Base-by-base conservation (phyloP, 768 basidiomycete species). In the Mycena floridula region DNA sequence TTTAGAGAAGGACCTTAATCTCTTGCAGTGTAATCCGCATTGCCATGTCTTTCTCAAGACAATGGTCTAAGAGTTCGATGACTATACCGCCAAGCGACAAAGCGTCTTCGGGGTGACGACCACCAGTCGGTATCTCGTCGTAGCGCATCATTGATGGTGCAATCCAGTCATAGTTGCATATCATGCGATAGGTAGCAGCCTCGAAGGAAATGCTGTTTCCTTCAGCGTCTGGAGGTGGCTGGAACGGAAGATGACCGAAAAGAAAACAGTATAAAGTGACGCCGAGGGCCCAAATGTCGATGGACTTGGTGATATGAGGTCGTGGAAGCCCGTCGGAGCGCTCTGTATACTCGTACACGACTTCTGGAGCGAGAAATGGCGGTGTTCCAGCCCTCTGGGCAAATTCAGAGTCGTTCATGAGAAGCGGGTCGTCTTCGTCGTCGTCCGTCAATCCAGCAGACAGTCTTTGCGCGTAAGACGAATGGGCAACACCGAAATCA, bases 281-380 rank as follows among this genome's bases (percentile, higher is more conserved):
- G 20, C 96, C 96, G 2, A 99, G 76, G 0, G 96, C 95, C 96
- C 96, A 99, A 25, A 99, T 79, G 57, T 99, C 96, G 58, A 98
- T 95, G 3, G 91, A 83, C 60, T 93, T 91, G 30, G 91, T 91
- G 42, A 96, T 85, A 3, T 77, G 73, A 5, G 74, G 79, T 20
- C 68, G 65, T 42, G 46, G 58, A 46, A 55, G 68, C 45, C 32
- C 56, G 18, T 61, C 63, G 22, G 58, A 60, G 9, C 63, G 58
- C 37, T 65, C 54, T 13, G 68, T 66, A 48, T 71, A 75, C 51
- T 90, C 87, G 55, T 76, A 82, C 36, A 96, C 81, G 48, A 97
- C 82, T 65, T 99, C 96, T 18, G 96, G 96, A 3, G 96, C 95
- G 32, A 96, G 82, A 70, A 98, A 99, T 7, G 91, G 84, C 3